These are phyloP conservation scores for Pythium volutum DNA, from an alignment of 352 stramenopile species.

Conservation along the genomic window DNA sequence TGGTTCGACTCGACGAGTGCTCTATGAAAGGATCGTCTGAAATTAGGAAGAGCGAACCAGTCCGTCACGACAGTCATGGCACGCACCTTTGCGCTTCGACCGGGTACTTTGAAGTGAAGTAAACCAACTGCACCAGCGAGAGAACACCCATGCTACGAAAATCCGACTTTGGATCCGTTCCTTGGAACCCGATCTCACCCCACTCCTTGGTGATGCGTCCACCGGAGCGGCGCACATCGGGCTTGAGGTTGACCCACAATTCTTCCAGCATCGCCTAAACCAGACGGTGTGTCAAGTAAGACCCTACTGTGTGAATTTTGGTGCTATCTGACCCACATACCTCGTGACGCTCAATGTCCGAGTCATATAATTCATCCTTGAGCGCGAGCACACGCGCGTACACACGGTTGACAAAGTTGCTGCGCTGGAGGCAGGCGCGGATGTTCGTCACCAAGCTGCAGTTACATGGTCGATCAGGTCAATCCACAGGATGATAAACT, in stretches of 20 bases:
- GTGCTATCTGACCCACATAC: slow-evolving; percentile 17
- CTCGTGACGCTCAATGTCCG: slow-evolving; percentile 62
- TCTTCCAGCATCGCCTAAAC: slow-evolving; percentile 72
- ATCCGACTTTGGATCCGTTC: slow-evolving; percentile 82
- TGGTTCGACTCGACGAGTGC: slow-evolving; percentile 81
- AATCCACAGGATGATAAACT: not conserved
- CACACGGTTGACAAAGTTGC: slow-evolving; percentile 76
- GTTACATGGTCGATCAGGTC: not conserved
- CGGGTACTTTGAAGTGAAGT: slow-evolving; percentile 73
- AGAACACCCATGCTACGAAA: slow-evolving; percentile 83
- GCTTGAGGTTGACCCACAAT: slow-evolving; percentile 78
- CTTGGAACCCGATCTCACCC: slow-evolving; percentile 87
- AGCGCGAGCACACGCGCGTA: slow-evolving; percentile 47
- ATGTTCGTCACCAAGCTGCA: slow-evolving; percentile 65
- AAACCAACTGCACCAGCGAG: slow-evolving; percentile 69
- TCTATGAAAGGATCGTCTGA: slow-evolving; percentile 24
- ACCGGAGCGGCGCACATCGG: slow-evolving; percentile 62
- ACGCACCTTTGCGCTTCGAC: slow-evolving; percentile 69
- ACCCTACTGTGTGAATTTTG: not conserved
- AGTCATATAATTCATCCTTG: slow-evolving; percentile 70
- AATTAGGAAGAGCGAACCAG: not conserved
- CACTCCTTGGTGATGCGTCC: slow-evolving; percentile 86
- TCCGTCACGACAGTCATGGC: not conserved
- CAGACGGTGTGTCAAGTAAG: not conserved
- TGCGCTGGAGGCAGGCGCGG: slow-evolving; percentile 58